These are phyloP conservation scores for Botrytis hyacinthi DNA, from an alignment of 2,329 filamentous ascomycete genomes.

Conservation along the genomic window DNA sequence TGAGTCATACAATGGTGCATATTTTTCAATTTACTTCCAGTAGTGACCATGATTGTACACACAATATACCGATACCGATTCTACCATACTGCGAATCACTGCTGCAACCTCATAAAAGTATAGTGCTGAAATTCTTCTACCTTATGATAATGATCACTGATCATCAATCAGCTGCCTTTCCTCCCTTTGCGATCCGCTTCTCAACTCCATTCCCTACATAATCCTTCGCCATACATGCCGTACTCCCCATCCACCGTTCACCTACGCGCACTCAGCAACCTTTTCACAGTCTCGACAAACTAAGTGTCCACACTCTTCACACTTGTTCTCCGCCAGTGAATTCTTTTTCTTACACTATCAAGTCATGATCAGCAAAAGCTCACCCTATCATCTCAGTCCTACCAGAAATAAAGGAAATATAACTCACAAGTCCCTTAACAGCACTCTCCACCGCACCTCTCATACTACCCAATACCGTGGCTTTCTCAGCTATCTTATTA, in stretches of 20 bases:
- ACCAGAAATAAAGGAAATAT: no score
- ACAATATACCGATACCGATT: background rate
- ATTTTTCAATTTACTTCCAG: background rate
- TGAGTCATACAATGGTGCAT: background rate
- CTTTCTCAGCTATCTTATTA: background rate
- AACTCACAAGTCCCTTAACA: background rate
- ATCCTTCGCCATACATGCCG: no score
- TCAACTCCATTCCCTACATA: background rate
- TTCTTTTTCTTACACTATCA: constrained; percentile 12
- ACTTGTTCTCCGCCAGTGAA: background rate
- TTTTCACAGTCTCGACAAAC: constrained; percentile 5
- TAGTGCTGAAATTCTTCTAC: background rate
- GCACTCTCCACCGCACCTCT: background rate
- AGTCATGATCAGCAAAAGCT: background rate
- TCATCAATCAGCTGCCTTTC: background rate
- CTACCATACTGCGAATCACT: background rate
- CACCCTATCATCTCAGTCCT: background rate
- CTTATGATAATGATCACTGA: no score
- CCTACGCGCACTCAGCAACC: background rate
- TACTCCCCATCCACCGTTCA: rapidly evolving
- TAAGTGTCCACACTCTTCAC: constrained; percentile 8
- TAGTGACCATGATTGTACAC: background rate
- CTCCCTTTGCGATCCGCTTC: background rate
- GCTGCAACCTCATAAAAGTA: background rate
- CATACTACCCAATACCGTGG: background rate